Evolutionary conservation across 129 eudicot genomes (phyloP), one percentile per base, ranked within the genome.

Genomic region (Mikania micrantha): DNA sequence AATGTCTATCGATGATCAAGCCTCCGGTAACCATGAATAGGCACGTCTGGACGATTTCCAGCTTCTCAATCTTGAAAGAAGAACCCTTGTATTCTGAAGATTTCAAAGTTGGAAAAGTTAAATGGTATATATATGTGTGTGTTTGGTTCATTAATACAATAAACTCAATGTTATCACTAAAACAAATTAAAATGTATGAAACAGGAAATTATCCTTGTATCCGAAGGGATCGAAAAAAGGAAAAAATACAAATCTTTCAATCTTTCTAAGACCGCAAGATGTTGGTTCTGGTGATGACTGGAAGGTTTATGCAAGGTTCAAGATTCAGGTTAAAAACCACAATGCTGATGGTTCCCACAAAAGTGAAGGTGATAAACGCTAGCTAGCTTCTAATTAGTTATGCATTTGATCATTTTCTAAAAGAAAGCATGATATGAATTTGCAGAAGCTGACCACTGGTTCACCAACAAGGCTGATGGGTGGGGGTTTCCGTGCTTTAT

Each of bases 371-470:
- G n/a, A n/a, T n/a, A n/a, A n/a, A n/a, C n/a, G n/a, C n/a, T n/a
- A n/a, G n/a, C n/a, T n/a, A n/a, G 25, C 8, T 1, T 21, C 15
- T 11, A 45, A 15, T 11, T 15, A 45, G 0, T 15, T 15, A 45
- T 45, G 6, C n/a, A 16, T 31, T 36, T 21, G 17, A 28, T 32
- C 31, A 0, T 15, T n/a, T 54, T 12, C 50, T 25, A 3, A 57
- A 4, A 28, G 28, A 57, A 4, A 28, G 28, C 20, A 20, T 48
- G 62, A 24, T 10, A 10, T 52, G 32, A 25, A 25, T 7, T 58
- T 75, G 69, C 64, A 75, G 79, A 75, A 75, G 74, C 63, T 67
- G 79, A 59, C 17, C 79, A 75, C 11, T 75, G 74, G 79, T 75
- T 67, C 63, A 32, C 74, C 44, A 75, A 60, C 9, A 59, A 54